Base-by-base conservation (phyloP, 2,329 filamentous ascomycete genomes). In the Aspergillus pseudoglaucus region DNA sequence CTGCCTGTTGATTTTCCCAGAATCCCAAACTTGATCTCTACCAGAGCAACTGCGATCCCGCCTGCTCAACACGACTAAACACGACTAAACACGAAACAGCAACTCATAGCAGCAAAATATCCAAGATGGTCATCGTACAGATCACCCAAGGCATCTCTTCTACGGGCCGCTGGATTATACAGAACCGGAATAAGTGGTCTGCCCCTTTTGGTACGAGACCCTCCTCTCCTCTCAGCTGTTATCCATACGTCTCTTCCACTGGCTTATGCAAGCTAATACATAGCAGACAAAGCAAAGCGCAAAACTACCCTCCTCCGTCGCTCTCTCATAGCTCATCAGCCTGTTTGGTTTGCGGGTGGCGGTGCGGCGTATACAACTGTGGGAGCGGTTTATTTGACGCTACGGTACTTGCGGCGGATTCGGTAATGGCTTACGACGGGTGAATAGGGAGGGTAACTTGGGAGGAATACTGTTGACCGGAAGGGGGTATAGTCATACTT, bases 321-420 rank as follows among this genome's bases (percentile, higher is more conserved):
- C 20, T 4, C 12, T n/a, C 3, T 22, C 6, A 10, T 18, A 44
- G 55, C 59, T 20, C 64, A 67, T 44, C 56, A 53, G 40, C 64
- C 64, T 4, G 64, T 67, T 42, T 67, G 64, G 63, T 25, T 63
- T 12, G 58, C 63, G 3, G 64, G 60, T 9, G 58, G 47, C 1
- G 63, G 61, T 9, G 63, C 58, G 22, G 51, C 58, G 7, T 67
- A 67, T 50, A 66, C 64, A 7, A 63, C 59, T 4, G 53, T 58
- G 47, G 60, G 54, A 2, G 64, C 63, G 3, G 59, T 64, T 4
- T 64, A 59, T 45, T 53, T 67, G 10, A 65, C 64, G 1, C 57
- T 66, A 47, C 57, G 57, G 38, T 63, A 60, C 39, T 47, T 67
- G 48, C 61, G 57, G 35, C 61, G 50, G 12, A 45, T 63, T 23